Evolutionary conservation across 768 basidiomycete genomes (phyloP), one percentile per base, ranked within the genome.

Genomic region (Piloderma croceum): DNA sequence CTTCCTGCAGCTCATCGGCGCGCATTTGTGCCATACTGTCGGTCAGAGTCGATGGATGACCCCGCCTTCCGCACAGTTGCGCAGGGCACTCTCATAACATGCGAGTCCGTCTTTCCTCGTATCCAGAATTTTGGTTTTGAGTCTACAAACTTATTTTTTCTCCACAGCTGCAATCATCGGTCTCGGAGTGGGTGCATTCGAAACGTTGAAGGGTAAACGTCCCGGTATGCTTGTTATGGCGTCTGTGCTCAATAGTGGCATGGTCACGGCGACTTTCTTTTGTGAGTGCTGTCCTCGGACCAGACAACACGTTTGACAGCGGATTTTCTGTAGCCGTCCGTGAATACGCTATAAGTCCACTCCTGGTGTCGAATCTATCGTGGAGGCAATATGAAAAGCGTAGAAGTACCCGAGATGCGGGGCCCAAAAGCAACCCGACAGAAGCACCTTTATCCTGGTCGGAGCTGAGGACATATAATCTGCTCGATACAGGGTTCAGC

Each of bases 201-300:
- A 29, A 9, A 29, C 9, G 27, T 9, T 9, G 10, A 29, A 29
- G 15, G 27, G 27, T 9, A 9, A 15, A 15, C 15, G 9, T 9
- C 65, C 63, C 29, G 67, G 66, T 4, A 52, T 72, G 7, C 58
- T 81, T 15, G 73, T 80, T 22, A 52, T 73, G 9, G 73, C 78
- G 25, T 76, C 89, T 42, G 81, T 77, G 13, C 46, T 85, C 17
- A 91, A 91, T 54, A 78, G 80, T 34, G 79, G 78, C 18, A 63
- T 90, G 13, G 81, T 77, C 7, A 79, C 84, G 5, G 69, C 77
- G 7, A 74, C 79, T 0, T 92, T 92, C 63, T 91, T 92, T 60
- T 73, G 90, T 90, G 44, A 39, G 82, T 65, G 3, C 24, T 32
- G 17, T 23, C 11, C 27, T 1, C n/a, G 42, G 21, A 31, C 6